Percentiles rank a stretch among this genome's conserved stretches.
These are phyloP conservation scores for Rosellinia necatrix DNA, from an alignment of 2,329 filamentous ascomycete genomes.

Conservation along the genomic window DNA sequence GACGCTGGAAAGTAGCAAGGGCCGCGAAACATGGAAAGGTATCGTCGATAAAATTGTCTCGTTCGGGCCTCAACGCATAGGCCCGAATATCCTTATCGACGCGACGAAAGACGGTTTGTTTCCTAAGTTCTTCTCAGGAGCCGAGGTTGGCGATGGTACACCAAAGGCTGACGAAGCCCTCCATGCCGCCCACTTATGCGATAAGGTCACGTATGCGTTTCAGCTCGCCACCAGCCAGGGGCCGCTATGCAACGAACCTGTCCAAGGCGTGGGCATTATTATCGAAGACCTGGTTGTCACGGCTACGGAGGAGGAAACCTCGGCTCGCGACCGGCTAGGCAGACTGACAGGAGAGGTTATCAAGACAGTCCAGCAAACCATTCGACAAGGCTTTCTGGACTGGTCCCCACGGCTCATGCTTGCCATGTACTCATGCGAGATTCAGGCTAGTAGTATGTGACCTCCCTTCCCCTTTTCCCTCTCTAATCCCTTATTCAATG, in stretches of 20 bases:
- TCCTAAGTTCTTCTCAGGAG: conserved; percentile 66
- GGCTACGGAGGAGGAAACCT: conserved; percentile 54
- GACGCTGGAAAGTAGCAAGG: conserved; percentile 72
- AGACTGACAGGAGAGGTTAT: conserved; percentile 92
- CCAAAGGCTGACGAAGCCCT: conserved; percentile 55
- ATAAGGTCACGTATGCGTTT: conserved; percentile 93
- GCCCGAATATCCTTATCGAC: conserved; percentile 90
- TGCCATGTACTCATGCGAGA: conserved; percentile 97
- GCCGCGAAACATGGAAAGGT: conserved; percentile 76
- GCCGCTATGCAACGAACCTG: conserved; percentile 87
- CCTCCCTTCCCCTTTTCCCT: background rate
- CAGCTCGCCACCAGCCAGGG: conserved; percentile 89
- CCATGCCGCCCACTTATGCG: conserved; percentile 72
- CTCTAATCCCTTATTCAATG: background rate
- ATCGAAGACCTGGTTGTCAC: conserved; percentile 77
- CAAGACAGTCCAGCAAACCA: conserved; percentile 82
- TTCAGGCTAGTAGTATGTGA: conserved; percentile 82
- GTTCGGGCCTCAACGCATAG: conserved; percentile 83
- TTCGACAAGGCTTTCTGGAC: conserved; percentile 85
- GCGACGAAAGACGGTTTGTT: conserved; percentile 71
- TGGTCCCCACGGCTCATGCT: conserved; percentile 95
- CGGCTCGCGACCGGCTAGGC: conserved; percentile 69
- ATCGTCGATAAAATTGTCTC: conserved; percentile 81
- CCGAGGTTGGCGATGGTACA: conserved; percentile 39
- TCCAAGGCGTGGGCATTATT: conserved; percentile 91